Base-by-base conservation (phyloP, 768 basidiomycete species). In the Gautieria morchelliformis region DNA sequence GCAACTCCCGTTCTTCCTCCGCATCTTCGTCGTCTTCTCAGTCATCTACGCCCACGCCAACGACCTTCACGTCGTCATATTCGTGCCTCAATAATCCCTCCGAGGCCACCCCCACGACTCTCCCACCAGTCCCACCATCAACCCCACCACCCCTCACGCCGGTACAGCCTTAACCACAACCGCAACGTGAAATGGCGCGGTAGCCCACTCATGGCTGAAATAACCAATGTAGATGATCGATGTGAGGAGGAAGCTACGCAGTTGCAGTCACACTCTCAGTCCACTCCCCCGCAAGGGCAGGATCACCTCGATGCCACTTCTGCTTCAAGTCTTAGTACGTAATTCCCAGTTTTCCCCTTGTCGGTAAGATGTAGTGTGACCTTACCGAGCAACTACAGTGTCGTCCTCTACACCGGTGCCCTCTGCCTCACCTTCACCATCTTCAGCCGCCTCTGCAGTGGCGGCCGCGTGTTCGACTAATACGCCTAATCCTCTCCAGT, bases 401-500 rank as follows among this genome's bases (percentile, higher is more conserved):
- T 46, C 24, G 10, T 10, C 45, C n/a, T 46, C 19, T 46, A 19
- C 19, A 46, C 45, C 19, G 35, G 8, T 19, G 8, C n/a, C 20
- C 22, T 40, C 27, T 20, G 46, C 46, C 30, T 20, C 27, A 17
- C 17, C 27, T 11, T 15, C 32, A 2, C 33, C 20, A 52, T 15
- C 33, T n/a, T 40, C 51, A 37, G n/a, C 51, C 48, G 42, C 42
- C 8, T 49, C 48, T 35, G 53, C 56, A 14, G 46, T 48, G 11
- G 37, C 30, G 19, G 35, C 46, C 20, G 56, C 56, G 5, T 50
- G 46, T 30, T 48, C 56, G n/a, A 48, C 47, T 17, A 57, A 57
- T 20, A 49, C 47, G 14, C 56, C 56, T 19, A 57, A 57, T 37
- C 56, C 56, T 33, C 37, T 57, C 14, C 56, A 57, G 56, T 55